Evolutionary conservation across 805 yeast species (phyloP), one percentile per base, ranked within the genome.

Genomic region (Monosporozyma aerobia): DNA sequence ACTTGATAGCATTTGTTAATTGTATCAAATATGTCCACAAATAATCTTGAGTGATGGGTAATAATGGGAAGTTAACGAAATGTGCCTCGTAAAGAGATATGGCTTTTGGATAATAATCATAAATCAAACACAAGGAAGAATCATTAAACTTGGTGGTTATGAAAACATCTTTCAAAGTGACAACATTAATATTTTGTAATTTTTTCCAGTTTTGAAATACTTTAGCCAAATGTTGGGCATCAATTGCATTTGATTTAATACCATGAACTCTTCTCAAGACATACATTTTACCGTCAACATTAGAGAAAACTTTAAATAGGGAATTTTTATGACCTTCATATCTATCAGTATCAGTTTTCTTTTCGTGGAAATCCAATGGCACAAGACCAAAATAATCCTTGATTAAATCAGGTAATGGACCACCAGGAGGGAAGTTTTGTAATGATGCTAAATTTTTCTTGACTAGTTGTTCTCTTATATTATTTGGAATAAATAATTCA

Each of bases 131-230:
- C 53, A 94, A 74, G 0, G 94, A 82, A 48, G 77, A 75, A 59
- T 87, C 94, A 45, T 88, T 92, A 72, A 94, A 94, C 5, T 89
- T 85, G 53, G 89, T 79, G 5, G 92, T 82, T 1, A 96, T 84
- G 67, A 94, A 92, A 6, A 94, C 89, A 64, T 90, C 97, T 44
- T 79, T 77, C 5, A 89, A 70, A 43, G 77, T 75, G 1, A 86
- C 87, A 23, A 88, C 71, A 59, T 84, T 83, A 2, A 88, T 49
- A 44, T 59, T 57, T 8, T 53, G 52, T 13, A 84, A 57, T 13
- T 72, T 72, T 53, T 73, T 78, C 97, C 97, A 92, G 56, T 69
- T 74, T 59, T 82, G 81, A 52, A 87, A 78, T 5, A 77, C 57
- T 16, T 57, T 69, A 40, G 75, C 73, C 58, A 90, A 78, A 29